Base-by-base conservation (phyloP, 768 basidiomycete genomes). In the Leccinum arenicola region DNA sequence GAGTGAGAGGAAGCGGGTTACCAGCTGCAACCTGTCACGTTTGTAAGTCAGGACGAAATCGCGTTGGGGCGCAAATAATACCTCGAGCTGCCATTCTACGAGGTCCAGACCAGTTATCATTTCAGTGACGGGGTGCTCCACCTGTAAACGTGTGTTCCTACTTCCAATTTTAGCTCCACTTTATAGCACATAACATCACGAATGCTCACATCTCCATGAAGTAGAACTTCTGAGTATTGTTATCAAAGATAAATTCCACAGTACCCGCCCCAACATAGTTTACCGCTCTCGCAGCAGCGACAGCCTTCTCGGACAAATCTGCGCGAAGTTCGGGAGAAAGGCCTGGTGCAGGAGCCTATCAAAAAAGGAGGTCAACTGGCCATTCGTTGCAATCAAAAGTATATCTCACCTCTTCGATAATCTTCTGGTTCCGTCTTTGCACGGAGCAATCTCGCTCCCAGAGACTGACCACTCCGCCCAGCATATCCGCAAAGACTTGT, bases 161-260 rank as follows among this genome's bases (percentile, higher is more conserved):
- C 9, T 33, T 25, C 57, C 3, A 21, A 21, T 9, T 43, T 63
- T 17, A 55, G 53, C 25, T 45, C 25, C 4, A n/a, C 23, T 15
- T 21, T 25, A 11, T 25, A 17, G 31, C 50, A 29, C 0, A 19
- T 54, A 36, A 10, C 17, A 2, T 35, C 12, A 11, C 12, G 11
- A 50, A 23, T 25, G 68, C 87, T 54, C 64, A 87, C 92, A 96
- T 96, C 74, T 97, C 95, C 94, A 95, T 95, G 70, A 97, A 97
- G 68, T 87, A 97, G 72, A 96, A 96, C 59, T 84, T 80, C 57
- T 83, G 75, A 8, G 89, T 91, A 70, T 95, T 89, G 61, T 93
- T 95, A 71, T 98, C 95, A 63, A 96, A 93, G 63, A 98, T 96
- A 66, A 98, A 97, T 70, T 98, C 95, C n/a, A 95, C 91, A 0